phyloP scores from a whole-genome alignment of 345 rosid species.

The Eucalyptus dawsonii region DNA sequence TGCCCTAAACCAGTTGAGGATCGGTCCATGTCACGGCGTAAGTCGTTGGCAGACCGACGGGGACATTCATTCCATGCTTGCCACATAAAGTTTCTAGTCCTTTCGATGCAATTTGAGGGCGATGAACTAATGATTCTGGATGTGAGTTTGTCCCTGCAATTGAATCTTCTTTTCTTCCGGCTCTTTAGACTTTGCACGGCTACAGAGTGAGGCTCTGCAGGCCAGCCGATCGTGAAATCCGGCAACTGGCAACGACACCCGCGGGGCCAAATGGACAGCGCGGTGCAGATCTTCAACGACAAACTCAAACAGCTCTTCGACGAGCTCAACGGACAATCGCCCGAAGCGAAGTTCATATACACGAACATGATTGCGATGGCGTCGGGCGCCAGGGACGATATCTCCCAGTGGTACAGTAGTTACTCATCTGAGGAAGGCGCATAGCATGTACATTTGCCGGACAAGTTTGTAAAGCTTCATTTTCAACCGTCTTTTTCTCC shows the following conservation, averaged over 20 bases:
- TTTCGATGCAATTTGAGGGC: neutral
- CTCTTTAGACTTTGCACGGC: constrained; percentile 25
- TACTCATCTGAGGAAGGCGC: neutral
- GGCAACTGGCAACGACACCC: constrained; percentile 9
- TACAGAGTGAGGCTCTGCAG: constrained; percentile 60
- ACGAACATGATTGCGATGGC: neutral
- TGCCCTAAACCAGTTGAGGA: neutral
- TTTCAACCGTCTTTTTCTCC: too few species aligned
- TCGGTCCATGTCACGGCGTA: neutral
- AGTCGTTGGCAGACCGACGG: neutral
- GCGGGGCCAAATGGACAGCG: constrained; percentile 14
- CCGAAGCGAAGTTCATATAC: constrained; percentile 27
- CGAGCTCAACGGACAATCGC: constrained; percentile 25
- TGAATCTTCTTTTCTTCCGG: neutral
- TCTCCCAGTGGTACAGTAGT: neutral
- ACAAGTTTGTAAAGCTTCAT: neutral
- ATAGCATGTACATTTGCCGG: constrained; percentile 3
- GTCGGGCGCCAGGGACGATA: neutral
- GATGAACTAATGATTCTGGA: neutral
- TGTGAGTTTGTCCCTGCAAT: neutral
- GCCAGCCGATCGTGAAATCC: constrained; percentile 9
- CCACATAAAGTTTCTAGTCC: neutral
- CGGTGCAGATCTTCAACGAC: constrained; percentile 34
- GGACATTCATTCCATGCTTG: neutral
- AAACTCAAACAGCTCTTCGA: constrained; percentile 27